A percentile compares a stretch with the other conserved stretches of the same genome.
These are phyloP conservation scores for Exsudoporus floridanus DNA, from an alignment of 1,284 basidiomycete species.

Conservation along the genomic window DNA sequence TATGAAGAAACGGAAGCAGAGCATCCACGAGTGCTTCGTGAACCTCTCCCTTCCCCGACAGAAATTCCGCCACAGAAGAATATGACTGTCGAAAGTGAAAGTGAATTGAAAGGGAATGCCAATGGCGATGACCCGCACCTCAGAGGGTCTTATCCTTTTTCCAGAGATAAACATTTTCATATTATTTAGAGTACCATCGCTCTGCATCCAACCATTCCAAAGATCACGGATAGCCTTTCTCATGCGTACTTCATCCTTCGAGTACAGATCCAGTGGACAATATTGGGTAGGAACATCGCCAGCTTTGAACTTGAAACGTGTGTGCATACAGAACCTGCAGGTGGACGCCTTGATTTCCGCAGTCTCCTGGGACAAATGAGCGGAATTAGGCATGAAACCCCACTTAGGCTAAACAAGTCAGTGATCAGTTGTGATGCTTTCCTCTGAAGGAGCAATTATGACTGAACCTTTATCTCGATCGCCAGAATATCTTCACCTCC, in stretches of 20 bases:
- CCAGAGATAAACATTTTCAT: conserved; percentile 76
- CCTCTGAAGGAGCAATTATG: background rate
- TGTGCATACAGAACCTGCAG: conserved; percentile 89
- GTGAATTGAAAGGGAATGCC: background rate
- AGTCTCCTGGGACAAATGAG: conserved; percentile 58
- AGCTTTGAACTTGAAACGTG: conserved; percentile 49
- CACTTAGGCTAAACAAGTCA: conserved; percentile 76
- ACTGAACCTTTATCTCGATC: conserved; percentile 82
- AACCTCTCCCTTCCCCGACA: conserved; percentile 24
- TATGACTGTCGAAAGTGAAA: conserved; percentile 8
- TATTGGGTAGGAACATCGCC: conserved; percentile 53
- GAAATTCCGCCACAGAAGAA: conserved; percentile 15
- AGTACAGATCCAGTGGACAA: conserved; percentile 88
- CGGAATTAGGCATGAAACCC: conserved; percentile 77
- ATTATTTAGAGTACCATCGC: conserved; percentile 71
- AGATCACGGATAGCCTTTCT: conserved; percentile 64
- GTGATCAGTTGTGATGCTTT: background rate
- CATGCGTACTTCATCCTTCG: conserved; percentile 58
- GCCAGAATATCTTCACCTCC: conserved; percentile 56
- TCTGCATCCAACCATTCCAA: conserved; percentile 71
- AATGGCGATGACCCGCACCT: conserved; percentile 46
- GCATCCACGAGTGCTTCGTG: conserved; percentile 45
- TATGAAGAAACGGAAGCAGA: conserved; percentile 49
- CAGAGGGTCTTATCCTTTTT: conserved; percentile 52
- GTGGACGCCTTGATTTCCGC: conserved; percentile 61